These are phyloP conservation scores for Solanum chilense DNA, from an alignment of 257 asterid species.

Conservation along the genomic window DNA sequence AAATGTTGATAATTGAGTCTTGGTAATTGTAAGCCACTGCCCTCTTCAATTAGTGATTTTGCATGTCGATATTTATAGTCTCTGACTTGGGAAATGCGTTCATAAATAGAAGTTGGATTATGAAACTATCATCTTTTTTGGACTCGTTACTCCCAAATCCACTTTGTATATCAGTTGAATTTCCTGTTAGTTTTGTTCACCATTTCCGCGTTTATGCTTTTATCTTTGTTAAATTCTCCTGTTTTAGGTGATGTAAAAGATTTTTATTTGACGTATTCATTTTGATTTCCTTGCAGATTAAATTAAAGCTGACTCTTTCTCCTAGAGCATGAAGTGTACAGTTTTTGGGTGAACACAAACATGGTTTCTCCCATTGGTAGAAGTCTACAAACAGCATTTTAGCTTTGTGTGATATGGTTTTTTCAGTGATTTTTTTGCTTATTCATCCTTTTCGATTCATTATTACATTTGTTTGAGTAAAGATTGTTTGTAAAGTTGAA, in stretches of 20 bases:
- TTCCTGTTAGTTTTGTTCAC: background rate
- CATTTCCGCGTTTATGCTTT: background rate
- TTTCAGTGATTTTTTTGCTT: background rate
- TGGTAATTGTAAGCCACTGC: background rate
- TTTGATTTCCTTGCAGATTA: background rate
- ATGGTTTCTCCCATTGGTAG: background rate
- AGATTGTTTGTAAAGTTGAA: constrained; percentile 5
- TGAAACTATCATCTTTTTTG: background rate
- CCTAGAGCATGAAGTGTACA: background rate
- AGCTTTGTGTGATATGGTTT: background rate
- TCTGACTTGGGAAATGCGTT: background rate
- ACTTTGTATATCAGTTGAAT: background rate
- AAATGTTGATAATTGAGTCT: background rate
- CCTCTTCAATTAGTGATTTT: background rate
- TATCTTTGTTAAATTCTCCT: background rate
- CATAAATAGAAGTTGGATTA: background rate
- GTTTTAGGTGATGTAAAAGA: background rate
- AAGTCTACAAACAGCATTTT: background rate
- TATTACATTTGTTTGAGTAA: background rate
- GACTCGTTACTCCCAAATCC: background rate
- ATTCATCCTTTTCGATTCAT: background rate
- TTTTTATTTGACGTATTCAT: background rate
- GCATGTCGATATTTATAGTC: background rate
- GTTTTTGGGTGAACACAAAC: background rate
- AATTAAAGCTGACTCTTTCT: background rate